A percentile compares a stretch with the other conserved stretches of the same genome.
Conservation (phyloP, 2,329 filamentous ascomycete species). For the Thielaviopsis ethacetica region DNA sequence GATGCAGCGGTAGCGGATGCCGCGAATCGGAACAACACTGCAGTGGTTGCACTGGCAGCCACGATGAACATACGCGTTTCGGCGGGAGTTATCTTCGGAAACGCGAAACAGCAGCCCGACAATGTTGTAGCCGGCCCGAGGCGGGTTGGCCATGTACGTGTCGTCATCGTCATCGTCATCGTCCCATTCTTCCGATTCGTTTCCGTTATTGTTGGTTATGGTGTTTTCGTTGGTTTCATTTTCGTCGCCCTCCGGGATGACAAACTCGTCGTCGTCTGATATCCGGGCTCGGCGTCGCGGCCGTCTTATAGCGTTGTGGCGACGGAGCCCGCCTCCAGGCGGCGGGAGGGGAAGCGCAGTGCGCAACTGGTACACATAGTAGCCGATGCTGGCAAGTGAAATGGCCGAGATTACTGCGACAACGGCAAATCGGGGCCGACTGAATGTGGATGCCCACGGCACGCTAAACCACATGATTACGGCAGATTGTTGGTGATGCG, state of each 20-base stretch:
- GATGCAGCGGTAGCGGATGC: slow-evolving; percentile 82
- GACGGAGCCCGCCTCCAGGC: slow-evolving; percentile 28
- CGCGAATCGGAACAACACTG: slow-evolving; percentile 73
- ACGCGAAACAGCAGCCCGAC: slow-evolving; percentile 80
- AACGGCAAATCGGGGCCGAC: slow-evolving; percentile 37
- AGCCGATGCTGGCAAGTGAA: slow-evolving; percentile 39
- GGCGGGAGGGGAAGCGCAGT: slow-evolving; percentile 12
- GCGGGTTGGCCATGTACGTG: slow-evolving; percentile 30
- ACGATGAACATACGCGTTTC: slow-evolving; percentile 80
- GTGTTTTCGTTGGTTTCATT: background rate
- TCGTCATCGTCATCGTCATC: slow-evolving; percentile 18
- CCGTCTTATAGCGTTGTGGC: slow-evolving; percentile 52
- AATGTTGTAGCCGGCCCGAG: slow-evolving; percentile 55
- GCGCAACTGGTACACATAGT: slow-evolving; percentile 22
- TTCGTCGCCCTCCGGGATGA: background rate
- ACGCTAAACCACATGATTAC: slow-evolving; percentile 29
- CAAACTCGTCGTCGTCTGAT: slow-evolving; percentile 3
- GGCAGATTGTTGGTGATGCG: background rate
- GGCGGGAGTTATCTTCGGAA: slow-evolving; percentile 77
- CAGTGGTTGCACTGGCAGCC: slow-evolving; percentile 88
- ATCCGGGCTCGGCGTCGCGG: slow-evolving; percentile 18
- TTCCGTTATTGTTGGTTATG: slow-evolving; percentile 20
- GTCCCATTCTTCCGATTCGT: slow-evolving; percentile 22
- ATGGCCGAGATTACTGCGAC: slow-evolving; percentile 34
- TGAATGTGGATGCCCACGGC: slow-evolving; percentile 35